Base-by-base conservation (phyloP, 2,329 filamentous ascomycete species). In the Geoglossum cookeanum region DNA sequence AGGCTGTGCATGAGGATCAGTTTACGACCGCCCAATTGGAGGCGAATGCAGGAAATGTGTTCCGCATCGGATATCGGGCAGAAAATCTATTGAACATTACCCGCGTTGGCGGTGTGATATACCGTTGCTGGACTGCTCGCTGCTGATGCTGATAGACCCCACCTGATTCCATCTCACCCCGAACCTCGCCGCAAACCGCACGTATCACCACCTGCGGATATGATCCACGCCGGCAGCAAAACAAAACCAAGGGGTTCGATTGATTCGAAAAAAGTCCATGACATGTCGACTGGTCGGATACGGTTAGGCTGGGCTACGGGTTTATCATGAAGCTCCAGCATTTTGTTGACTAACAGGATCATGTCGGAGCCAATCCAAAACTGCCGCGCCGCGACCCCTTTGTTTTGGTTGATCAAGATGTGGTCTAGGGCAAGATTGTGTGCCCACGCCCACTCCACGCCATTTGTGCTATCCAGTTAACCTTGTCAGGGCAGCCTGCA, bases 321-420 rank as follows among this genome's bases (percentile, higher is more conserved):
- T 53, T 53, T 53, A 53, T 53, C 49, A 27, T 51, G 48, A 30
- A 17, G 9, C 4, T 11, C 22, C 17, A n/a, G 49, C 5, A 35
- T 53, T 53, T 22, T 53, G 49, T 53, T 53, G 49, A 53, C 49
- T 53, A 53, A 53, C 2, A 53, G 30, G 30, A 30, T 53, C 4
- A 22, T 51, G 27, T 51, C 29, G 8, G 48, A 32, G 15, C 48
- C 22, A 35, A 51, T 22, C 11, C 42, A 13, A 51, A 51, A 33
- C 22, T 22, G 48, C 13, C n/a, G 15, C 4, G 9, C 17, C 42
- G 42, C 42, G 17, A 22, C 48, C 32, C 48, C 48, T 51, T 49
- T 32, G 47, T 49, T 51, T 51, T 51, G 48, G 15, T 32, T 1
- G 29, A 51, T 35, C 48, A 13, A 32, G 11, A 32, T 15, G 22